Base-by-base conservation (phyloP, 2,329 filamentous ascomycete species). In the Xylariaceae sp. region DNA sequence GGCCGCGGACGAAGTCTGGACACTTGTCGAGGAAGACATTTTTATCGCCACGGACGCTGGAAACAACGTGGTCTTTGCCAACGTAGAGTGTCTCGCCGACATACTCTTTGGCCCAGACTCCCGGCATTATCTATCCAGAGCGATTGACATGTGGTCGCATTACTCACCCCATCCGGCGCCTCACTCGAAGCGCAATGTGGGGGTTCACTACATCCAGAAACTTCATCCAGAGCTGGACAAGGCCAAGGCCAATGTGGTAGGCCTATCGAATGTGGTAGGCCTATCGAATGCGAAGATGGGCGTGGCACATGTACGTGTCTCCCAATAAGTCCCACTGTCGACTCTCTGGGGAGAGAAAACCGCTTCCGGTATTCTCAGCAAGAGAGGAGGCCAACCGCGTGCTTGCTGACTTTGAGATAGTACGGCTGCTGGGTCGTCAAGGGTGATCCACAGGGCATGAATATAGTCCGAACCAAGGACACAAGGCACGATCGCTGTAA, bases 221-320 rank as follows among this genome's bases (percentile, higher is more conserved):
- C 17, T 50, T 14, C 47, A 51, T 29, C 49, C 49, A 7, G 45
- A 48, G 27, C 44, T 52, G 3, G 49, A 52, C 29, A 40, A 39
- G 8, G 36, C 38, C 2, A 30, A 38, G 31, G 49, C 44, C 9
- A 48, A 38, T 4, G 37, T 50, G 7, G 47, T 43, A 12, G 27
- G 15, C 2, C 42, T 46, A 5, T 27, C 40, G 9, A 48, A 38
- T 4, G 37, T 50, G 7, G 47, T 43, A 12, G 27, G 15, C 2
- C 42, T 46, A 5, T 27, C 40, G 9, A 47, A 47, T 18, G 47
- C 47, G 6, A 42, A 43, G 32, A 50, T 47, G 38, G 42, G 37
- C 15, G 45, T 50, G 3, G 45, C 40, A 4, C 49, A 48, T 35
- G n/a, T n/a, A n/a, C n/a, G n/a, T n/a, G n/a, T n/a, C n/a, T n/a